Percentiles rank a stretch among this genome's conserved stretches.
Conservation (phyloP, 2,329 filamentous ascomycete species). For the Calonectria hawksworthii region DNA sequence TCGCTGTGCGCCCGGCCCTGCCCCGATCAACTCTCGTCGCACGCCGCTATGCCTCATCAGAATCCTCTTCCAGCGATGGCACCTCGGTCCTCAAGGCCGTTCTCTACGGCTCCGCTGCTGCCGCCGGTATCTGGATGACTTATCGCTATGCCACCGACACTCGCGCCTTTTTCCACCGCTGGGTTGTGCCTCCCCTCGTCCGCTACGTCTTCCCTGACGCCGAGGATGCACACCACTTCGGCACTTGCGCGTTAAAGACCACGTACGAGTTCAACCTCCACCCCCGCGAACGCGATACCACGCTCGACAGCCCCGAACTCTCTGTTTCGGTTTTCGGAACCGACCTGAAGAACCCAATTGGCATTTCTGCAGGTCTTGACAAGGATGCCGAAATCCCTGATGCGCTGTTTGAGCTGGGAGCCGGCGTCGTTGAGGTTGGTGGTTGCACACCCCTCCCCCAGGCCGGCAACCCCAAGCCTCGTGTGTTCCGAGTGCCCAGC, state of each 20-base stretch:
- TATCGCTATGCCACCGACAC: slow-evolving; percentile 84
- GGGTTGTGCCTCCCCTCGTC: slow-evolving; percentile 75
- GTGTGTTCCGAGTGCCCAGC: slow-evolving; percentile 87
- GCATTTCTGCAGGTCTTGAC: slow-evolving; percentile 95
- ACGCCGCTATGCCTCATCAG: slow-evolving; percentile 50
- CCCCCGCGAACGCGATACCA: slow-evolving; percentile 80
- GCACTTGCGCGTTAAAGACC: slow-evolving; percentile 77
- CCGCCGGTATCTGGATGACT: slow-evolving; percentile 59
- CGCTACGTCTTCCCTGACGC: slow-evolving; percentile 79
- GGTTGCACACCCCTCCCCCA: slow-evolving; percentile 92
- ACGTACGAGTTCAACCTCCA: slow-evolving; percentile 83
- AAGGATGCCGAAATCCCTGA: slow-evolving; percentile 94
- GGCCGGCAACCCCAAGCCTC: slow-evolving; percentile 86
- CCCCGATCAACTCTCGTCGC: slow-evolving; percentile 38
- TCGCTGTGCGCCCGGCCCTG: slow-evolving; percentile 36
- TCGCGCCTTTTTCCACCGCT: slow-evolving; percentile 77
- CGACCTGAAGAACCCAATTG: slow-evolving; percentile 86
- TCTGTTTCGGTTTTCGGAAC: slow-evolving; percentile 78
- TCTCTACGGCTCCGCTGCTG: slow-evolving; percentile 58
- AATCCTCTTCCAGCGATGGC: slow-evolving; percentile 47
- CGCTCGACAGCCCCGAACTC: slow-evolving; percentile 50
- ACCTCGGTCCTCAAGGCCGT: slow-evolving; percentile 51
- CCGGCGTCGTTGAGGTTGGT: slow-evolving; percentile 91
- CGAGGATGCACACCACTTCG: slow-evolving; percentile 92
- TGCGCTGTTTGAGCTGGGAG: slow-evolving; percentile 85